Evolutionary conservation across 2,329 filamentous ascomycete species (phyloP).

Genomic region (Neurospora sp.): DNA sequence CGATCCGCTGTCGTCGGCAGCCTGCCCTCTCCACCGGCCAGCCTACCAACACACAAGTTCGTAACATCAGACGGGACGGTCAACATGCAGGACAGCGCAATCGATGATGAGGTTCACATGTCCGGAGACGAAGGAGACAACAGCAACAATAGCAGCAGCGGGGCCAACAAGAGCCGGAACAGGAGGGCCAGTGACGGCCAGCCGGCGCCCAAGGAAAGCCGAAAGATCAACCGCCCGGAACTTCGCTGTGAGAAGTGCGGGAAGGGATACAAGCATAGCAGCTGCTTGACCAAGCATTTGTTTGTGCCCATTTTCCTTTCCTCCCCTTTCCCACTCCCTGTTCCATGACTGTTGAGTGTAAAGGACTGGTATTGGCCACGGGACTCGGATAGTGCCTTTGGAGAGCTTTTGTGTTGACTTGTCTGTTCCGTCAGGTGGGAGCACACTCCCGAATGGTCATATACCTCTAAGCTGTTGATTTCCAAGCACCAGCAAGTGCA

Average conservation of each 20-base stretch:
- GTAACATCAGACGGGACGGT: constrained; percentile 36
- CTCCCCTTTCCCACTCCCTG: constrained; percentile 36
- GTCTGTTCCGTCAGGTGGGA: constrained; percentile 69
- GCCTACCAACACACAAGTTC: constrained; percentile 51
- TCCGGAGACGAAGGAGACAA: constrained; percentile 44
- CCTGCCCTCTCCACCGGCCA: constrained; percentile 56
- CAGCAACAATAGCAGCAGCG: constrained; percentile 36
- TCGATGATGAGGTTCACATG: constrained; percentile 56
- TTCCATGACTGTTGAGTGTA: constrained; percentile 20
- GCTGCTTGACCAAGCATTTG: constrained; percentile 99
- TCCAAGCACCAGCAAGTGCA: constrained; percentile 99
- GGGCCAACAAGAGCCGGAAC: constrained; percentile 39
- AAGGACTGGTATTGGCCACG: constrained; percentile 7
- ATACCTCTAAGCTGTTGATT: constrained; percentile 93
- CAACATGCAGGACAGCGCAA: constrained; percentile 48
- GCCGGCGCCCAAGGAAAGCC: constrained; percentile 59
- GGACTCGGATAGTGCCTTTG: constrained; percentile 7
- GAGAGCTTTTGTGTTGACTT: constrained; percentile 29
- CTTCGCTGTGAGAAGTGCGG: constrained; percentile 96
- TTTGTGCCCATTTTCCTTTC: constrained; percentile 56
- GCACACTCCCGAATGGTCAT: constrained; percentile 95
- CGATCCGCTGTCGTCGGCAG: constrained; percentile 43
- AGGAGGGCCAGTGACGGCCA: constrained; percentile 77
- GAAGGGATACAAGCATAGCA: constrained; percentile 99
- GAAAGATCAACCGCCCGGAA: constrained; percentile 71